Evolutionary conservation across 2,329 filamentous ascomycete genomes (phyloP).

Genomic region (Helminthosporium solani): DNA sequence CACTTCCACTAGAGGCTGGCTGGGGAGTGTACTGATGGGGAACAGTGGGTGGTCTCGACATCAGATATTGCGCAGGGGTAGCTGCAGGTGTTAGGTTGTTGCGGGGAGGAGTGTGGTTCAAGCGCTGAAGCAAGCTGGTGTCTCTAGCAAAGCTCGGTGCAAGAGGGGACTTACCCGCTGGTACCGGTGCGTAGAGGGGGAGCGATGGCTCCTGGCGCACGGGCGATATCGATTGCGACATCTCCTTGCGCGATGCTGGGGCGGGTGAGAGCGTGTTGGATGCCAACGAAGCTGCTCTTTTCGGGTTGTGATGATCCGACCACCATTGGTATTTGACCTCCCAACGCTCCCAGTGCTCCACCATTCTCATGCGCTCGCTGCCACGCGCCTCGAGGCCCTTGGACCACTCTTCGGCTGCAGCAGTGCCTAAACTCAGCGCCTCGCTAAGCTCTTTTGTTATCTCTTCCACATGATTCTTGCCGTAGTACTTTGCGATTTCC

Average conservation of each 20-base stretch:
- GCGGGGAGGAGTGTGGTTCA: slow-evolving; percentile 20
- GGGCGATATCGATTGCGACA: slow-evolving; percentile 33
- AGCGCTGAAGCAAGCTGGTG: slow-evolving; percentile 16
- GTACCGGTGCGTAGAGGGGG: slow-evolving; percentile 35
- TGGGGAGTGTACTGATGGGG: slow-evolving; percentile 39
- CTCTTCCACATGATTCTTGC: slow-evolving; percentile 60
- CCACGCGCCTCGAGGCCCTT: slow-evolving; percentile 70
- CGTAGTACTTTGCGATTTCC: slow-evolving; percentile 66
- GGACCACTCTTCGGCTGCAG: slow-evolving; percentile 73
- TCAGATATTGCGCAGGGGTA: slow-evolving; percentile 26
- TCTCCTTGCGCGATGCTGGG: slow-evolving; percentile 18
- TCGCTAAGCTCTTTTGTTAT: slow-evolving; percentile 64
- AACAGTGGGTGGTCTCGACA: slow-evolving; percentile 35
- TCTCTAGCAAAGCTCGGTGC: slow-evolving; percentile 16
- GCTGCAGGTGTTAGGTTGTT: slow-evolving; percentile 33
- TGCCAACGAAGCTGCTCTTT: slow-evolving; percentile 9
- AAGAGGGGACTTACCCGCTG: slow-evolving; percentile 37
- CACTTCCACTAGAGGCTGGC: slow-evolving; percentile 20
- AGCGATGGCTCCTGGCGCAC: slow-evolving; percentile 28
- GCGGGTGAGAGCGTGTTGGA: slow-evolving; percentile 17
- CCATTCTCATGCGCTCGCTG: slow-evolving; percentile 60
- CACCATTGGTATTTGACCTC: slow-evolving; percentile 48
- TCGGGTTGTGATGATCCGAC: slow-evolving; percentile 18
- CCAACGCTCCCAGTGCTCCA: slow-evolving; percentile 75
- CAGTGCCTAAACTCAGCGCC: slow-evolving; percentile 65